Evolutionary conservation across 2,329 filamentous ascomycete species (phyloP).

Genomic region (Ophiosphaerella herpotricha): DNA sequence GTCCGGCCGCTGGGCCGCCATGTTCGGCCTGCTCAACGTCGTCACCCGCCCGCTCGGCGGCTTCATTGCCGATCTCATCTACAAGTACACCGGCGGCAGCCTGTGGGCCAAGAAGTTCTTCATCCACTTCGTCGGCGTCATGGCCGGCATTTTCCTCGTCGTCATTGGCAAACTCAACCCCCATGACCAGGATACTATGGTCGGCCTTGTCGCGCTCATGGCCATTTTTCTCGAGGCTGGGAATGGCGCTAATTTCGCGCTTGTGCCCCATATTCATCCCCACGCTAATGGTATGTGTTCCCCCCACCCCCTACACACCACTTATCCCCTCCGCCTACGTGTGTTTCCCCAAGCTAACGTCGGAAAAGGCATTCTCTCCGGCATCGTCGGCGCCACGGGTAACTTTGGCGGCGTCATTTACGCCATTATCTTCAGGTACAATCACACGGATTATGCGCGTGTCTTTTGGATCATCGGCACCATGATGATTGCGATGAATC

Average conservation of each 20-base stretch:
- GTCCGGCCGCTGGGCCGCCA: conserved; percentile 67
- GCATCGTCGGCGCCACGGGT: conserved; percentile 76
- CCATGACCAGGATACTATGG: conserved; percentile 66
- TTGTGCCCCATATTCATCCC: conserved; percentile 86
- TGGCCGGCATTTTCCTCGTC: conserved; percentile 64
- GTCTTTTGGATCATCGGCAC: conserved; percentile 83
- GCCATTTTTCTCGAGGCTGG: conserved; percentile 83
- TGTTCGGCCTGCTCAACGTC: conserved; percentile 77
- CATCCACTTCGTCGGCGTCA: conserved; percentile 60
- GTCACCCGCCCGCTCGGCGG: conserved; percentile 70
- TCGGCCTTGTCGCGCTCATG: conserved; percentile 76
- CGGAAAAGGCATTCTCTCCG: conserved; percentile 64
- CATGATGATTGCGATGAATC: conserved; percentile 71
- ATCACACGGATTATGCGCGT: conserved; percentile 68
- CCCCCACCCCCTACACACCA: too few relatives aligned
- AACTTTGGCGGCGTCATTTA: conserved; percentile 88
- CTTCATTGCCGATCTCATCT: conserved; percentile 61
- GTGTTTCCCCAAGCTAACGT: too few relatives aligned
- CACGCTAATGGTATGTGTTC: conserved; percentile 69
- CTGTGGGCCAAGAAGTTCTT: conserved; percentile 69
- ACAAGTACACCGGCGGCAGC: conserved; percentile 51
- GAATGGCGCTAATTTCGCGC: conserved; percentile 84
- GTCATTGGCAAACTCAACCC: conserved; percentile 69
- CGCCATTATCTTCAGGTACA: conserved; percentile 80
- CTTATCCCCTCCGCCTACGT: too few relatives aligned